phyloP scores from a whole-genome alignment of 345 rosid genomes.

The Gossypium turneri region DNA sequence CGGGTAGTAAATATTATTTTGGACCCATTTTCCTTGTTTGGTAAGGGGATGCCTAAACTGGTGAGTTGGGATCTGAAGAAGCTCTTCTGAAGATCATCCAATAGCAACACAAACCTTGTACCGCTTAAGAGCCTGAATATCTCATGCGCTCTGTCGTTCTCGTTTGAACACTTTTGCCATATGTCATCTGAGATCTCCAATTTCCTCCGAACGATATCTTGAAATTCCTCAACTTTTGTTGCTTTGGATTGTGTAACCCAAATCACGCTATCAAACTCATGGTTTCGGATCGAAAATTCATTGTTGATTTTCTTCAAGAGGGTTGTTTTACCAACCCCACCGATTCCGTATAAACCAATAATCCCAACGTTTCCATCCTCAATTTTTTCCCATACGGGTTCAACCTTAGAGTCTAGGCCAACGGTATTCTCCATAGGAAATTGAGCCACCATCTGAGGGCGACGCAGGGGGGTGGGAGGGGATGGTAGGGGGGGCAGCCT shows the following conservation, averaged over 20 bases:
- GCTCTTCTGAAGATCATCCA: slow-evolving; percentile 17
- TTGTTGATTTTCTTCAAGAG: slow-evolving; percentile 9
- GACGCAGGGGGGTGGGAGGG: too few relatives aligned
- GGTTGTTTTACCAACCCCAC: slow-evolving; percentile 5
- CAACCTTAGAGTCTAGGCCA: not conserved
- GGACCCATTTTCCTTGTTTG: not conserved
- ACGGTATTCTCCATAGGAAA: not conserved
- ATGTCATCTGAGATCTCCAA: not conserved
- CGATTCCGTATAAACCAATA: not conserved
- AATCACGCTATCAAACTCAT: not conserved
- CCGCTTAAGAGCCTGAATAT: not conserved
- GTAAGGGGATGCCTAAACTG: slow-evolving; percentile 9
- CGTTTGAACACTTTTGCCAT: not conserved
- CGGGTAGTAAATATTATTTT: slow-evolving; percentile 24
- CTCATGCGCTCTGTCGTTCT: not conserved
- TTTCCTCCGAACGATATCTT: not conserved
- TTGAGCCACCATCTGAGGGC: not conserved
- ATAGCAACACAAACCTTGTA: slow-evolving; percentile 20
- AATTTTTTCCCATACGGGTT: not conserved
- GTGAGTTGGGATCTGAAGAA: not conserved
- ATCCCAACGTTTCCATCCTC: not conserved
- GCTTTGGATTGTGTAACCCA: not conserved
- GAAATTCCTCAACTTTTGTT: not conserved
- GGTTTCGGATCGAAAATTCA: not conserved
- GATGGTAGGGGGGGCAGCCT: too few relatives aligned